Conservation (phyloP, 1,139 yeast genomes). For the Pichia cactophila region DNA sequence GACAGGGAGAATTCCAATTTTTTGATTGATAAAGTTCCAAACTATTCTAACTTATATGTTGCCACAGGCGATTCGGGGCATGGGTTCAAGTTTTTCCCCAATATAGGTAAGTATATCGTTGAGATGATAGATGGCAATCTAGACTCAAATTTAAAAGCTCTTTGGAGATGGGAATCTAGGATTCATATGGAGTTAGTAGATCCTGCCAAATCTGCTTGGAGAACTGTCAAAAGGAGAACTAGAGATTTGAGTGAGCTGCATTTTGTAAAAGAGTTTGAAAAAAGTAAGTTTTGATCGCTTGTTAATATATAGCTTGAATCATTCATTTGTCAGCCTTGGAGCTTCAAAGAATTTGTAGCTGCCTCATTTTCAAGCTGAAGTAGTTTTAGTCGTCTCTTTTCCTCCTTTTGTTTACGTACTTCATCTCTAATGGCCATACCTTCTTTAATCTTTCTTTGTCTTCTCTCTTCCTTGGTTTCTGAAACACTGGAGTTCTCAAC, state of each 20-base stretch:
- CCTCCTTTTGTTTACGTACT: conserved; percentile 18
- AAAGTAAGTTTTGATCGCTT: conserved; percentile 3
- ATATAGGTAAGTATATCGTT: conserved; percentile 34
- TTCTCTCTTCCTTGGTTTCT: conserved; percentile 52
- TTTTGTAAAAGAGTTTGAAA: conserved; percentile 12
- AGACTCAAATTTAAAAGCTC: conserved; percentile 17
- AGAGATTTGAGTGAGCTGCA: conserved; percentile 28
- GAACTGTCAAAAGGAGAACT: conserved; percentile 23
- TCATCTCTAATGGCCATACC: conserved; percentile 42
- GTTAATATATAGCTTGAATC: background rate
- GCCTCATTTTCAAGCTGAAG: conserved; percentile 4
- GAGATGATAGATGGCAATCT: conserved; percentile 26
- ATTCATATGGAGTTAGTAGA: conserved; percentile 18
- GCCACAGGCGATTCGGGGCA: conserved; percentile 37
- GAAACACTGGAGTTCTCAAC: conserved; percentile 24
- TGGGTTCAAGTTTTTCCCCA: conserved; percentile 38
- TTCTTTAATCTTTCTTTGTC: conserved; percentile 50
- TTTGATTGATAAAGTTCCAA: conserved; percentile 36
- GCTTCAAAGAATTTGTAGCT: background rate
- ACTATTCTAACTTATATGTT: conserved; percentile 27
- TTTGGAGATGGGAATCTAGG: conserved; percentile 31
- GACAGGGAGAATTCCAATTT: conserved; percentile 39
- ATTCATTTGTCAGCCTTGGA: background rate
- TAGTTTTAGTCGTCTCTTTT: conserved; percentile 13
- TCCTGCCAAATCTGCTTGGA: conserved; percentile 30